Conservation (phyloP, 208 protist species). For the Acanthamoeba lugdunensis region DNA sequence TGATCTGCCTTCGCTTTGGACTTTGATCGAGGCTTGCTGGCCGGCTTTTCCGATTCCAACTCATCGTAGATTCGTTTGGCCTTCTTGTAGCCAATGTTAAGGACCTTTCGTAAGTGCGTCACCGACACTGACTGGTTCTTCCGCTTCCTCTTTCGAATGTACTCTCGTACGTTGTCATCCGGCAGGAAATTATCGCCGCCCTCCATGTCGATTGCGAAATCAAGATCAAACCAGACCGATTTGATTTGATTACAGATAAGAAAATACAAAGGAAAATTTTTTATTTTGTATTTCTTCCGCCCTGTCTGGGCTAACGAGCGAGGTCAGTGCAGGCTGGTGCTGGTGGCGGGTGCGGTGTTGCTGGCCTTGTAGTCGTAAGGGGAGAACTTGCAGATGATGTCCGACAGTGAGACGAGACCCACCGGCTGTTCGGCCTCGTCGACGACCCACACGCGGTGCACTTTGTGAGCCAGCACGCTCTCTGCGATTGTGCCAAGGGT, state of each 20-base stretch:
- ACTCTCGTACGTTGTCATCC: neutral
- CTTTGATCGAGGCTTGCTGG: neutral
- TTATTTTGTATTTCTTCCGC: no score
- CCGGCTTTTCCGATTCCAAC: neutral
- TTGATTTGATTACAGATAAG: no score
- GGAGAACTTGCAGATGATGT: conserved; percentile 51
- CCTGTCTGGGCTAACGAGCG: no score
- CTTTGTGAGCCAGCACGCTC: neutral
- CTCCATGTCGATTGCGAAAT: neutral
- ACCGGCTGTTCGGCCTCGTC: neutral
- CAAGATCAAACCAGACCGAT: neutral
- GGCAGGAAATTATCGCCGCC: neutral
- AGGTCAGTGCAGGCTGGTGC: neutral
- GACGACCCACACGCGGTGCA: conserved; percentile 15
- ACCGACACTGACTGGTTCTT: neutral
- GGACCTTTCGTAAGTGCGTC: neutral
- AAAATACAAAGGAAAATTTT: no score
- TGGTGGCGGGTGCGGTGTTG: neutral
- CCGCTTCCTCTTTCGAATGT: conserved; percentile 16
- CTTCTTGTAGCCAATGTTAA: conserved; percentile 59
- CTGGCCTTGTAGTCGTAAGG: conserved; percentile 34
- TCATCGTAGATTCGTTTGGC: conserved; percentile 39
- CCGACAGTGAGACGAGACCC: conserved; percentile 6
- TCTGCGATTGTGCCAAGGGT: neutral
- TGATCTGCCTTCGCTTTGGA: neutral